Base-by-base conservation (phyloP, 805 yeast genomes). In the Myxozyma melibiosi region DNA sequence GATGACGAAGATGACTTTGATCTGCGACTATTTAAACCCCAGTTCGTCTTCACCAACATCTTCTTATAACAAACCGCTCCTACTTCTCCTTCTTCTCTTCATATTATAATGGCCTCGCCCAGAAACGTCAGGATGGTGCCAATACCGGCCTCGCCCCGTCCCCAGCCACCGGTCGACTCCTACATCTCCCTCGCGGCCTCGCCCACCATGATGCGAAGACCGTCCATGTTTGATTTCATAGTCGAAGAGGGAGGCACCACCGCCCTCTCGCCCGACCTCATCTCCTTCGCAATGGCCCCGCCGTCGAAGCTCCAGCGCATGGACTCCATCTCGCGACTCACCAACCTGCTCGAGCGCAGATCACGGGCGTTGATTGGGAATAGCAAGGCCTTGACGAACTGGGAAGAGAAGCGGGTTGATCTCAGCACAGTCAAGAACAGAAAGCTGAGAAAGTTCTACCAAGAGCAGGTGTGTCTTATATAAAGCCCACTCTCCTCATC, bases 291-390 rank as follows among this genome's bases (percentile, higher is more conserved):
- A n/a, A 57, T 60, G 62, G 46, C 61, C 5, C 55, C 57, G 20
- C 64, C 61, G 16, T 53, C 63, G 20, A 60, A 55, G 40, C 31
- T 60, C 28, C 57, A 53, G 43, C 48, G 58, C 18, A 46, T 60
- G 53, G 66, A 62, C 37, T 63, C 66, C 11, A 57, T 62, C 9
- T 43, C 63, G 18, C 51, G 66, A 6, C 35, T 63, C 43, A 62
- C 59, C 44, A 73, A 71, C 44, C 68, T 79, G 42, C 74, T 11
- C 74, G 73, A 72, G 44, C 70, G 78, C 73, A 73, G 85, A 51
- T 79, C 84, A 1, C 67, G 68, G 42, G 70, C 66, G 22, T 70
- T 82, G 56, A 80, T 82, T 60, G 85, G 86, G 2, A 60, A 68
- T 27, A 64, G 73, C 6, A 65, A 66, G 37, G 71, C 76, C 16